Base-by-base conservation (phyloP, 1,284 basidiomycete species). In the Dichomitus squalens region DNA sequence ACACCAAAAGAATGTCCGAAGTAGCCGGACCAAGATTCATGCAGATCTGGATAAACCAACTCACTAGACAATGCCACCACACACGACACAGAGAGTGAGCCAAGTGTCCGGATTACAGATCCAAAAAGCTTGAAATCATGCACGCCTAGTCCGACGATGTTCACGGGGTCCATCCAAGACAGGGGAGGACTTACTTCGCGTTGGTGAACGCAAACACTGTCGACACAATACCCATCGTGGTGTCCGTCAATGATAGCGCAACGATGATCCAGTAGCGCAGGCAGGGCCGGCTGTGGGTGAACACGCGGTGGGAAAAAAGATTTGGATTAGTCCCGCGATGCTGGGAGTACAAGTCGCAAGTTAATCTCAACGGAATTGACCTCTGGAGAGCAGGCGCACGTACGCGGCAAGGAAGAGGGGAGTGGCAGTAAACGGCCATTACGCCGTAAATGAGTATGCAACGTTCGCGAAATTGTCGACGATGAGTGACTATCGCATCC, bases 251-350 rank as follows among this genome's bases (percentile, higher is more conserved):
- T 2, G 72, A 64, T 27, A 72, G 49, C 1, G 58, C 31, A 7
- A 64, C 46, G 38, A 74, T 61, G n/a, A 49, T 61, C 16, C 58
- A 46, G 47, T 69, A 73, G 2, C 72, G 61, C 34, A 56, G 41
- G 38, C 47, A 59, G 2, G 70, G 71, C 3, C 62, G 54, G 2
- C 72, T 68, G 36, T 73, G 67, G 21, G 64, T 60, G 46, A 59
- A 65, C 47, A 75, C 70, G n/a, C 73, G 68, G 67, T 66, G 71
- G 2, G 71, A 69, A 75, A 69, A 56, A 70, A 74, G 16, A 71
- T 52, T 58, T 75, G 72, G 16, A 73, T 72, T 4, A 73, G 73
- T 18, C 68, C 68, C 6, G 73, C 70, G 2, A 72, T 70, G 23
- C 73, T 75, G 27, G 25, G 39, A 2, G 43, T 7, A 25, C 9